phyloP scores from a whole-genome alignment of 108 stramenopile genomes.

The Fistulifera pelliculosa region DNA sequence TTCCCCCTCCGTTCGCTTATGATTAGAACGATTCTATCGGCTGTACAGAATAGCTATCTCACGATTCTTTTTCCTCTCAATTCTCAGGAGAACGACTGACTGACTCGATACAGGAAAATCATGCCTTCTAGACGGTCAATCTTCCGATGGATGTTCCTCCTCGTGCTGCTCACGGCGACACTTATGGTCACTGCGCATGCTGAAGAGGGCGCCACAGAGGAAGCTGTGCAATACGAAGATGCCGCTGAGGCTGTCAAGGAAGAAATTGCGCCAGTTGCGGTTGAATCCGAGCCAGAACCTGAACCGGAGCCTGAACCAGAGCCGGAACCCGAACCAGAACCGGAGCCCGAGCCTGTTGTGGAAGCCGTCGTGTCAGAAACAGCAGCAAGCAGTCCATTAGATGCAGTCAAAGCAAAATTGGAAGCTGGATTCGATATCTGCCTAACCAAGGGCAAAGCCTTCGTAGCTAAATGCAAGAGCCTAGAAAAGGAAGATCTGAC shows the following conservation, averaged over 20 bases:
- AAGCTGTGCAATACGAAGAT: constrained; percentile 2
- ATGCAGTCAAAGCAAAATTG: background rate
- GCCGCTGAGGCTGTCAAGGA: background rate
- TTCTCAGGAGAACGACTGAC: constrained; percentile 26
- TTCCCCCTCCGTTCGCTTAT: no score
- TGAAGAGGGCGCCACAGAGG: background rate
- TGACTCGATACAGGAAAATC: constrained; percentile 21
- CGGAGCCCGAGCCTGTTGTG: constrained; percentile 12
- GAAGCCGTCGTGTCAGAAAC: background rate
- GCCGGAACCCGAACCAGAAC: constrained; percentile 5
- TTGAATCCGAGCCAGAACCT: background rate
- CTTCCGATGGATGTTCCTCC: constrained; percentile 4
- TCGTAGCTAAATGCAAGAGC: constrained; percentile 23
- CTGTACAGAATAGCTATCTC: no score
- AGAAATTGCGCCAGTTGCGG: background rate
- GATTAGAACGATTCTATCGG: no score
- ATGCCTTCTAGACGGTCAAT: background rate
- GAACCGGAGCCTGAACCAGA: constrained; percentile 9
- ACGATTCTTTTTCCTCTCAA: no score
- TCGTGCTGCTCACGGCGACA: background rate
- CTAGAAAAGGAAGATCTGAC: constrained; percentile 32
- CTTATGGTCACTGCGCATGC: background rate
- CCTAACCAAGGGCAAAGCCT: constrained; percentile 11
- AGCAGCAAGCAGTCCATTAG: background rate
- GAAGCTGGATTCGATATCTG: background rate